Percentiles rank a stretch among this genome's conserved stretches.
These are phyloP conservation scores for Aegilops umbellulata DNA, from an alignment of 176 grass and related monocot genomes.

Conservation along the genomic window DNA sequence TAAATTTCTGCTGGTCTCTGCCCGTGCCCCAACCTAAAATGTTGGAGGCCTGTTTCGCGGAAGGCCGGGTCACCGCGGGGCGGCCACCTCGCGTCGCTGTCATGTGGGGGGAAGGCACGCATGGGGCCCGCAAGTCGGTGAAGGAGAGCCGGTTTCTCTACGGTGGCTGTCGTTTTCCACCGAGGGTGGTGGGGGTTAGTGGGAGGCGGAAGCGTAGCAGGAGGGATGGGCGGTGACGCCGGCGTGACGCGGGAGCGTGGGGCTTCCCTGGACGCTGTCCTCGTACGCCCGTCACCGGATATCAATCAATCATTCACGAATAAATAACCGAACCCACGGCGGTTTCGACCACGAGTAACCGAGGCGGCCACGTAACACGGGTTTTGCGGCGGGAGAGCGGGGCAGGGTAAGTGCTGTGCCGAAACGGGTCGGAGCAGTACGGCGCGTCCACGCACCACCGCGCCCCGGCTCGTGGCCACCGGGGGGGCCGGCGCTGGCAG, in stretches of 20 bases:
- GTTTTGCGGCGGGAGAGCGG: neutral
- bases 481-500: neutral
- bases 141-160: accelerated
- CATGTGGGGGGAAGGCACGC: accelerated
- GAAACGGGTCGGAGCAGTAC: neutral
- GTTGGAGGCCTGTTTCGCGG: constrained; percentile 24
- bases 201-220: neutral
- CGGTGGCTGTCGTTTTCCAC: neutral
- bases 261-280: constrained; percentile 24
- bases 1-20: constrained; percentile 20
- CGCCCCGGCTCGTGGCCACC: neutral
- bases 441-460: neutral
- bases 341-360: too few relatives aligned
- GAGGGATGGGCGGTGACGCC: constrained; percentile 22
- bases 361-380: too few relatives aligned
- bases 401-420: neutral
- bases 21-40: constrained; percentile 10
- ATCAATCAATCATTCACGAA: too few relatives aligned
- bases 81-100: neutral
- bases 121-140: neutral
- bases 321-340: too few relatives aligned
- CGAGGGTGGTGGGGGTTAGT: neutral
- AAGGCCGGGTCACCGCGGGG: neutral
- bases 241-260: constrained; percentile 1
- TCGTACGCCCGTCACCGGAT: constrained; percentile 3